These are phyloP conservation scores for Flaveria ramosissima DNA, from an alignment of 129 eudicot genomes.

Conservation along the genomic window DNA sequence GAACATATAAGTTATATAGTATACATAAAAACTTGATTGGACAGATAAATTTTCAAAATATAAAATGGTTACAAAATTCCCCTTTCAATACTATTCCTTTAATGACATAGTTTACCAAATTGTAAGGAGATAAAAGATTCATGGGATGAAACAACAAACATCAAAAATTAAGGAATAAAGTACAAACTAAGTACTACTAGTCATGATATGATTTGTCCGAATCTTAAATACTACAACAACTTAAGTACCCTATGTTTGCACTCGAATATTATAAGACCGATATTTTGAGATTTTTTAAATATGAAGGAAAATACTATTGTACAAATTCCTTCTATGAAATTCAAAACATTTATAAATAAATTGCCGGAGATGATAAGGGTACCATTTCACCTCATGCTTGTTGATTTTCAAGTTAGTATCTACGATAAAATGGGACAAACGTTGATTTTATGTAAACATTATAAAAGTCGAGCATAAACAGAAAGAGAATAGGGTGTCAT, in stretches of 20 bases:
- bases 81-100: neutral
- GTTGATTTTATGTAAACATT: neutral
- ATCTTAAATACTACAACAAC: constrained; percentile 26
- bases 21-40: neutral
- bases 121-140: constrained; percentile 19
- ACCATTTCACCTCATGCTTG: neutral
- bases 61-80: neutral
- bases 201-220: constrained; percentile 31
- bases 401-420: neutral
- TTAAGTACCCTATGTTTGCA: constrained; percentile 30
- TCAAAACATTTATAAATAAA: neutral
- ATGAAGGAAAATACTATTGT: neutral
- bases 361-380: neutral
- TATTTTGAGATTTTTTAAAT: neutral
- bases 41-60: no score
- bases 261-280: constrained; percentile 23
- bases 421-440: neutral
- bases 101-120: constrained; percentile 5
- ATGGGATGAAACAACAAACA: constrained; percentile 34
- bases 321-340: neutral
- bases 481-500: no score
- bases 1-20: neutral
- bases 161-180: constrained; percentile 40
- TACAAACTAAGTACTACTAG: constrained; percentile 35
- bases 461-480: neutral